Conservation (phyloP, 2,329 filamentous ascomycete species). For the Chrysoporthe deuterocubensis region DNA sequence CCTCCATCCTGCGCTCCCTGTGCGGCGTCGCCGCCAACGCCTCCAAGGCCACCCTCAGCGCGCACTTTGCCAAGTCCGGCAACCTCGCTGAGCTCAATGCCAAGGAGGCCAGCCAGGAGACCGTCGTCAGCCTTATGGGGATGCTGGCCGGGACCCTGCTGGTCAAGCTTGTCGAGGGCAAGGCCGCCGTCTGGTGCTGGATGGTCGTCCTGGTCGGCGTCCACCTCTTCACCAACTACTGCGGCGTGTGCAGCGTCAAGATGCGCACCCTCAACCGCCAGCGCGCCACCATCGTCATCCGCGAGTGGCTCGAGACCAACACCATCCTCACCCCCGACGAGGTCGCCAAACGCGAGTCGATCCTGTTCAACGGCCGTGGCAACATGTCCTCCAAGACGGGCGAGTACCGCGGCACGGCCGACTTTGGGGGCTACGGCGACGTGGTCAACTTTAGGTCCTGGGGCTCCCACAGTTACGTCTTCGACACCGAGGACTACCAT, state of each 20-base stretch:
- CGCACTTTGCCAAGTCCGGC: conserved; percentile 85
- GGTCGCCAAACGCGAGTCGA: conserved; percentile 66
- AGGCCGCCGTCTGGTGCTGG: conserved; percentile 72
- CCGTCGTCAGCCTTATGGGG: conserved; percentile 84
- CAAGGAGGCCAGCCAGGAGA: conserved; percentile 94
- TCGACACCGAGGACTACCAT: conserved; percentile 58
- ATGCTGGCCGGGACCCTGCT: conserved; percentile 84
- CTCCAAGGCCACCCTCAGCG: conserved; percentile 86
- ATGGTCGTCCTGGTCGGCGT: conserved; percentile 73
- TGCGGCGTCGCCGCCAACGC: conserved; percentile 91
- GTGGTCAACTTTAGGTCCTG: conserved; percentile 38
- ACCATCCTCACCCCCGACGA: conserved; percentile 65
- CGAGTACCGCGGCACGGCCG: conserved; percentile 40
- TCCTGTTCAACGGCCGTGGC: conserved; percentile 60
- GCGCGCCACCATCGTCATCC: conserved; percentile 78
- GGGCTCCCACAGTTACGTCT: conserved; percentile 41
- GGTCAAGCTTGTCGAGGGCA: conserved; percentile 74
- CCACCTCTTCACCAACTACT: conserved; percentile 85
- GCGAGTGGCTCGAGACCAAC: conserved; percentile 55
- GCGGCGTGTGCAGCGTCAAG: conserved; percentile 80
- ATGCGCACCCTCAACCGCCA: conserved; percentile 87
- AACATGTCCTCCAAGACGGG: conserved; percentile 47
- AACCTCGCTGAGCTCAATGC: conserved; percentile 94
- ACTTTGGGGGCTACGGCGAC: conserved; percentile 46
- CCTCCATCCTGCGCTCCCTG: conserved; percentile 61